Percentiles rank a stretch among this genome's conserved stretches.
Evolutionary conservation across 1,284 basidiomycete species (phyloP).

Genomic region (Boletus sp.): DNA sequence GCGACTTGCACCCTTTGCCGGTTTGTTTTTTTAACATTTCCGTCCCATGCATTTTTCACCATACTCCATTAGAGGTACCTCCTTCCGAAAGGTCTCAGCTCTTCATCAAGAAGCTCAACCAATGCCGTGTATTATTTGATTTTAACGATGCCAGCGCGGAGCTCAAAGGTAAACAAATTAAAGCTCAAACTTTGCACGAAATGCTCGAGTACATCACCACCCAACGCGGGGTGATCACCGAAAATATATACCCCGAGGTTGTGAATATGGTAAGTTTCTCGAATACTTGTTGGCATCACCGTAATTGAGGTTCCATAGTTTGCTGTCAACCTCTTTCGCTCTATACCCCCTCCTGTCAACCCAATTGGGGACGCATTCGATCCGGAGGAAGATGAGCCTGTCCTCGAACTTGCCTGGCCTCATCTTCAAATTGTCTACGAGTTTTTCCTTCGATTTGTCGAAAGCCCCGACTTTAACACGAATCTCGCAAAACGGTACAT

Average conservation of each 20-base stretch:
- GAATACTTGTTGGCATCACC: conserved; percentile 9
- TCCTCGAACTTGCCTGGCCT: conserved; percentile 98
- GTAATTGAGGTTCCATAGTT: conserved; percentile 53
- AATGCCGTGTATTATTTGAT: conserved; percentile 96
- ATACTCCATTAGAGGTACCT: conserved; percentile 69
- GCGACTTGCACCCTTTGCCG: conserved; percentile 88
- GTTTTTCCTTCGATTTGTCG: conserved; percentile 99
- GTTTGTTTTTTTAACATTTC: conserved; percentile 38
- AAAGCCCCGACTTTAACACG: conserved; percentile 97
- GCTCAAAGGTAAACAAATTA: conserved; percentile 97
- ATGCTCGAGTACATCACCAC: conserved; percentile 99
- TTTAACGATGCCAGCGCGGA: conserved; percentile 98
- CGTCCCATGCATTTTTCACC: conserved; percentile 6
- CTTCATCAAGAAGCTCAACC: conserved; percentile 93
- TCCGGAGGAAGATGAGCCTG: conserved; percentile 99
- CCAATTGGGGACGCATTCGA: conserved; percentile 98
- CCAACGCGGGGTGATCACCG: conserved; percentile 94
- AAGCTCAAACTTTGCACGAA: conserved; percentile 96
- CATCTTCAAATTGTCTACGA: conserved; percentile 99
- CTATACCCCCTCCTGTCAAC: conserved; percentile 99
- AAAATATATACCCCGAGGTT: conserved; percentile 98
- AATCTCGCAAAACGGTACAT: conserved; percentile 97
- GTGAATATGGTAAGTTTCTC: conserved; percentile 82
- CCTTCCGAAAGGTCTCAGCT: conserved; percentile 86
- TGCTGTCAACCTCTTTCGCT: conserved; percentile 95